Base-by-base conservation (phyloP, 805 yeast genomes). In the Candida succiphila region DNA sequence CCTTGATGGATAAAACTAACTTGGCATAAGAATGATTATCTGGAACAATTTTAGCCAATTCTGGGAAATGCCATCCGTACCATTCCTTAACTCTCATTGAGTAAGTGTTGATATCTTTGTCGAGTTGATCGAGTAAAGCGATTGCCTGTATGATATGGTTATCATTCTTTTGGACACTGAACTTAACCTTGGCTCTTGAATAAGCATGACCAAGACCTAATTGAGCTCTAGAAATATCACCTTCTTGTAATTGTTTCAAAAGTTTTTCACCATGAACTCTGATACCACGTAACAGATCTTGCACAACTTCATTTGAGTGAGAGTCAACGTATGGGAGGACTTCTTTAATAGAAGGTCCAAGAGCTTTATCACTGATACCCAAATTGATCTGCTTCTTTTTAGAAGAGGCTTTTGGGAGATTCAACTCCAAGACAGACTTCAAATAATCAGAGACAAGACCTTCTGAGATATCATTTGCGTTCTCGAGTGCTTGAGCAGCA, bases 51-150 rank as follows among this genome's bases (percentile, higher is more conserved):
- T 82, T 84, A 50, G 94, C 92, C 65, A 87, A 75, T 67, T 87
- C 96, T 38, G 96, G 96, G 78, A 92, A 87, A 60, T 87, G 96
- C 96, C 96, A 87, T 51, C 95, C 94, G 66, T 87, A 87, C 96
- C 96, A 87, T 66, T 87, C 96, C 68, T 87, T 85, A 46, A 83
- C 92, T 65, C 96, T 78, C 96, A 87, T 87, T 38, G 96, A 80
- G 60, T 84, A 92, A 39, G 96, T 88, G 71, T 92, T 92, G 63
- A 92, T 82, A 60, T 92, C 98, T 68, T 94, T 94, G 67, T 92
- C 98, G 53, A 92, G 78, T 66, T 92, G 96, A 58, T 94, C 98
- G 53, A 92, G 75, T 48, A 89, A 71, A 32, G 98, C 96, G 67
- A 92, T 92, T 34, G 98, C 96, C 71, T 92, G 98, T 58, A 92